Base-by-base conservation (phyloP, 2,329 filamentous ascomycete species). In the Delphinella strobiligena region DNA sequence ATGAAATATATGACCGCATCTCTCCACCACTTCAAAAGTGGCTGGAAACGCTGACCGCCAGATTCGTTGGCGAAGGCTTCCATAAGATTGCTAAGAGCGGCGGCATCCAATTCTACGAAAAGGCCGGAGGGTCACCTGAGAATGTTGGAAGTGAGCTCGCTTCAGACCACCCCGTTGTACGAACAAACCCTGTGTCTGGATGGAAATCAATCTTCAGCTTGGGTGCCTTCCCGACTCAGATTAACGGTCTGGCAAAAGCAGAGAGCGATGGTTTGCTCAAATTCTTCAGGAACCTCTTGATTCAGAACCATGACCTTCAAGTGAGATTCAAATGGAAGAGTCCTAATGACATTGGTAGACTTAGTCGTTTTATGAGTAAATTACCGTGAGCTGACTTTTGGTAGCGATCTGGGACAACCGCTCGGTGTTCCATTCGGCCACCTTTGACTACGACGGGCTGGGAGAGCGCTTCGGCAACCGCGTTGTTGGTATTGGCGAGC, bases 351-450 rank as follows among this genome's bases (percentile, higher is more conserved):
- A 56, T 69, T 50, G 51, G 63, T 58, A 46, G 51, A 58, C 38
- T 14, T 10, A 15, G 4, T 19, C 16, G 10, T 8, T 1, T 10
- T 4, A n/a, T 14, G 2, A 24, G 0, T 18, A 5, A 17, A 17
- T 53, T 19, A 2, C 14, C n/a, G 5, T 37, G 52, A 49, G 33
- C 40, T 53, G 17, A 16, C 4, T 10, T 10, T n/a, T 19, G 22
- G 4, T 11, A 44, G 70, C 75, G 1, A 77, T 82, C 46, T 82
- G 78, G 78, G 78, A 82, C 51, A 82, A 82, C 44, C 59, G 74
- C 5, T 70, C 68, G 38, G 67, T 61, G 1, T 76, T 72, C 54
- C 74, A 78, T 47, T 69, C 68, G 29, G 75, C 74, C 0, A 80
- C 74, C 0, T 78, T 72, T 45, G 78, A 82, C 47, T 80, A 80